Base-by-base conservation (phyloP, 2,329 filamentous ascomycete species). In the Pseudogymnoascus sp. region DNA sequence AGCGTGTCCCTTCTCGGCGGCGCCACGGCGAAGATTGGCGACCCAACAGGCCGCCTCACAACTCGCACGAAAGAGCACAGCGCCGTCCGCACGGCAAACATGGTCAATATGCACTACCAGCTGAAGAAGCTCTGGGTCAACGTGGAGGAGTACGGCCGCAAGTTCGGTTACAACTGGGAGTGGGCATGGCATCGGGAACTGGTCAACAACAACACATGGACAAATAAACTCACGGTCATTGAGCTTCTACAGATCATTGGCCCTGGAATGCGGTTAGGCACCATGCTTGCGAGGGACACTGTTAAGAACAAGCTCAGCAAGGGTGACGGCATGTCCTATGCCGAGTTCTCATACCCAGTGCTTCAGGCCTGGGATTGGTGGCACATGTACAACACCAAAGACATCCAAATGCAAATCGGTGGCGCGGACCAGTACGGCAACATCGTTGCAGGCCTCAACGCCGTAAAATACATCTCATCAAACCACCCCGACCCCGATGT, bases 311-410 rank as follows among this genome's bases (percentile, higher is more conserved):
- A 92, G 72, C 82, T 97, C 80, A 83, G 84, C n/a, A 87, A 87
- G 62, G 91, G 91, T 38, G 90, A 95, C 67, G 96, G 95, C 69
- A 93, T 99, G 89, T 96, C 93, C 0, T 89, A 96, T 70, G 88
- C 91, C 37, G 95, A 99, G 73, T 96, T 99, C 75, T 84, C 87
- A 44, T 99, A 99, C 72, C 95, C 96, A 1, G 78, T 99, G 14
- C 85, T 97, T 70, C 95, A 99, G 74, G 92, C 89, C 21, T 97
- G 93, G 89, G 95, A 99, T 74, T 99, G 93, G 85, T 97, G 91
- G 90, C 82, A 90, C 69, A 83, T 97, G 78, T 96, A 90, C 66
- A 82, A 84, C 56, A 80, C 82, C 23, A 83, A 81, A 61, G 81
- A 83, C 59, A 81, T 92, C 8, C 88, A 93, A 72, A 84, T 97